Evolutionary conservation across 1,284 basidiomycete genomes (phyloP), one percentile per base, ranked within the genome.

Genomic region (Sporisorium sorghi): DNA sequence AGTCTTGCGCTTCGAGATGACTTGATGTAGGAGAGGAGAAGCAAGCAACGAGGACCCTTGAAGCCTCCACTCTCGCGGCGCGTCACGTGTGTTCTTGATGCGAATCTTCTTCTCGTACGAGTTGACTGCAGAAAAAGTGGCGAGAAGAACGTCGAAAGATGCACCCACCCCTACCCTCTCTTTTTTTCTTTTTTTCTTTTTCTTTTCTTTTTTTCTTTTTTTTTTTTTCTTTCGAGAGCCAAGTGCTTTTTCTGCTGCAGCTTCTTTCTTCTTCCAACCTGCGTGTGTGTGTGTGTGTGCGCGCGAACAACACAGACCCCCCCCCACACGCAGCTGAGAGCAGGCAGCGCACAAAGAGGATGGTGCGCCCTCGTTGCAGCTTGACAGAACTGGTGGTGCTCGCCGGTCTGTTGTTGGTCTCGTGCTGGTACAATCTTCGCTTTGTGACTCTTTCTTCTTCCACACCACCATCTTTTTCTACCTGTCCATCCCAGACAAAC

Each of bases 131-230:
- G 9, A 17, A 5, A 37, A 17, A 33, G 33, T 35, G 43, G 49
- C 35, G 30, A 53, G 64, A 61, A 61, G 58, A 57, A 61, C 11
- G 32, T 57, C 58, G n/a, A 44, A 60, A 67, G 58, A 58, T 57
- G 65, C 65, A 66, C 28, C 44, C 43, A 53, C 47, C 62, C 53
- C n/a, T n/a, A n/a, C n/a, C 17, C 43, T 37, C 26, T 44, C 21
- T 2, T 17, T 10, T 43, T 51, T 51, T 58, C 51, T 51, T 19
- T 54, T 28, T 53, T 39, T 33, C 21, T 12, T 19, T 21, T 35
- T n/a, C 28, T 5, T 30, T 44, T 46, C 35, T 19, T n/a, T 33
- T 37, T 32, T 53, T 48, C 37, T 48, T 17, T 35, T 40, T 35
- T 15, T 35, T 23, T 39, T 28, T 37, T 39, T 26, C 28, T 10